Evolutionary conservation across 257 asterid genomes (phyloP), one percentile per base, ranked within the genome.

Genomic region (Salvia miltiorrhiza): DNA sequence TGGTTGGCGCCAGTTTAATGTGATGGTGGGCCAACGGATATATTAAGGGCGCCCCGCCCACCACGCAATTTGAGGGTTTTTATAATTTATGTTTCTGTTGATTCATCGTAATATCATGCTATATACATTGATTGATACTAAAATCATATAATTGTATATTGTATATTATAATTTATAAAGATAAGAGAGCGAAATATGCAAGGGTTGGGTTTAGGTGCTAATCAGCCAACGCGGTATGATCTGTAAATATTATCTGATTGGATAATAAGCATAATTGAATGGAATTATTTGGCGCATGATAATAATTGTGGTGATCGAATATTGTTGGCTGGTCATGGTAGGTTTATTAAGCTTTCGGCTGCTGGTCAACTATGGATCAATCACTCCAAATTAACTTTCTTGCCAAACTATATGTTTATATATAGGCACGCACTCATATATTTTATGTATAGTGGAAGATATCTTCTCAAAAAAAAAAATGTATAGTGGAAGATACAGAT

Each of bases 1-100:
- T n/a, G 79, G 79, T 83, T 77, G 91, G 88, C 87, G 85, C 82
- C 67, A 44, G 72, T 67, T 83, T 72, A 76, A 70, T 64, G 13
- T 52, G 43, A n/a, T 28, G 80, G 74, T 72, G 71, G 74, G 67
- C 73, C 74, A 66, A 49, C 73, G 62, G 70, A 20, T 58, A 60
- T 69, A 53, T 37, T 58, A 30, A 75, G 40, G 61, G 71, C 32
- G 71, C 60, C 65, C 70, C 73, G 58, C 63, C 54, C 61, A 83
- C 79, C 86, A 81, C 83, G 83, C 78, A 5, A 10, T 45, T 48
- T 1, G 2, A 50, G 74, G 72, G 16, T 0, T 37, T 35, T 56
- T 35, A 3, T 17, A 13, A 40, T 60, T 32, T 73, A 12, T 28
- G 17, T 73, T 26, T 28, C n/a, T 7, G 12, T 13, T 48, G 20